Evolutionary conservation across 2,329 filamentous ascomycete species (phyloP), one percentile per base, ranked within the genome.

Genomic region (Colletotrichum horii): DNA sequence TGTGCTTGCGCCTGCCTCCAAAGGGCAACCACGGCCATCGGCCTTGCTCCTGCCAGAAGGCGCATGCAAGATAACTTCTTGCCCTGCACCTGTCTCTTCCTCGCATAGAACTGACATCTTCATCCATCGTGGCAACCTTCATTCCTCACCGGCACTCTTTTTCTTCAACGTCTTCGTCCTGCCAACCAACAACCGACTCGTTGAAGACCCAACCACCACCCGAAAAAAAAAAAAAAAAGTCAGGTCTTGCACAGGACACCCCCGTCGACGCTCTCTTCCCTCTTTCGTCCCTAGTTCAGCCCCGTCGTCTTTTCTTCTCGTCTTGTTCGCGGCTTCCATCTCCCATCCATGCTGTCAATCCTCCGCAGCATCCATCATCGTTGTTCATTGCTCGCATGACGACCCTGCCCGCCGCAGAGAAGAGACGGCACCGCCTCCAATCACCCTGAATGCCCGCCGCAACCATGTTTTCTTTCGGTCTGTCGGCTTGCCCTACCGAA

Each of bases 281-380:
- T 62, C 73, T 64, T 75, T 75, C 69, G 69, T 75, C 73, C 69
- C 73, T 68, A 67, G 24, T 68, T 68, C 55, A 62, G 55, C 22
- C 38, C 66, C 38, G 19, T 75, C 69, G 56, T 73, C 70, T 73
- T 55, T 73, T 73, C 62, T 75, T 75, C 43, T 48, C 69, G 55
- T 73, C 73, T 48, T 72, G 69, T 75, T 64, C 69, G 34, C 62
- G 62, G 62, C 32, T 64, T 73, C 32, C 26, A 12, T 16, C 26
- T 38, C 38, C 38, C 55, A 64, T 68, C 73, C 69, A 74, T 70
- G 73, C 32, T 48, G 32, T 66, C 38, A 32, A 34, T 68, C 48
- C 28, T 74, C 60, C 48, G 28, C 66, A 70, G 26, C 60, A 66
- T 58, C 60, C 71, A 43, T 66, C 32, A 64, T 75, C 38, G 61